Base-by-base conservation (phyloP, 2,329 filamentous ascomycete genomes). In the Fusarium algeriense region DNA sequence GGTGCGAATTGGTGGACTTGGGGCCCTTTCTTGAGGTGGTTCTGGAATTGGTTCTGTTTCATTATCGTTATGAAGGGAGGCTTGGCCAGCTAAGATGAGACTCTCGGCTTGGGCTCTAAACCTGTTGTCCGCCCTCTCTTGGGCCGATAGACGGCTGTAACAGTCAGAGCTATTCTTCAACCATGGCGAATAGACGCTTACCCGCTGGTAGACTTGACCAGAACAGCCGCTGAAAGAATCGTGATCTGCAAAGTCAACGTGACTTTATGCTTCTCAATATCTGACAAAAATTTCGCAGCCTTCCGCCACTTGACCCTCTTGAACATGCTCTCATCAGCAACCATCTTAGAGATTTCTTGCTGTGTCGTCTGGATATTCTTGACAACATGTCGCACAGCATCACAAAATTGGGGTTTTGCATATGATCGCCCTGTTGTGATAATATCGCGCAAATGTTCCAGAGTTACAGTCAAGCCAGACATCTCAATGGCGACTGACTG, bases 241-340 rank as follows among this genome's bases (percentile, higher is more conserved):
- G 52, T 35, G 6, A 59, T 69, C 13, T 71, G 69, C 11, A 71
- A 19, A 7, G 68, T 58, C 30, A 71, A 30, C 1, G 59, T 57
- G 10, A 61, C 59, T 14, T 69, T 64, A 9, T 71, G 69, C 13
- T 71, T 71, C 6, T 71, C 59, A 3, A 71, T 71, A 15, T 71
- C 69, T 2, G 69, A 65, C 11, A 69, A 17, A 4, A 71, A 8
- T 11, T 30, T 64, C 6, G 45, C 9, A 12, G 69, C 55, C 13
- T 45, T 71, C 12, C 37, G 11, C 69, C 68, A 71, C 12, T 53
- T 64, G 2, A 46, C 8, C 8, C 41, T 60, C 6, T 23, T 20
- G 10, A 69, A 37, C 2, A 60, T 17, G 7, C 28, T 57, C 9
- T 30, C 43, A 2, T 66, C 68, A 5, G 35, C 11, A 4, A 38